Conservation (phyloP, 192 early-diverging fungal species). For the Mortierella alpina region DNA sequence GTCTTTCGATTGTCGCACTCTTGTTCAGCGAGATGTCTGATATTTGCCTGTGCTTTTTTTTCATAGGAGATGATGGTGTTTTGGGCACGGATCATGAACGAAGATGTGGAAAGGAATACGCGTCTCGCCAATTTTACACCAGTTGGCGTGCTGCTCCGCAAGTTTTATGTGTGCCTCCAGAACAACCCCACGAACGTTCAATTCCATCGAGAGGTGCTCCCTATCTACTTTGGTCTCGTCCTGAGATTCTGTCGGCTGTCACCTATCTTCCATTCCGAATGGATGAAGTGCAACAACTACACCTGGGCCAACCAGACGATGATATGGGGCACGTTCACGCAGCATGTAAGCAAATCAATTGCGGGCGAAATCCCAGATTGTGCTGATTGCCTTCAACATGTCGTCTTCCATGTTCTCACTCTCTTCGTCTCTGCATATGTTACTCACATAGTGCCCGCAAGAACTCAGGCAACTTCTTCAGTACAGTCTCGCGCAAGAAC, state of each 20-base stretch:
- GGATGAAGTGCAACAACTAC: constrained; percentile 44
- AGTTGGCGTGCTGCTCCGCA: constrained; percentile 5
- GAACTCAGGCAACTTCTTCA: constrained; percentile 36
- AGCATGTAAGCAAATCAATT: constrained; percentile 23
- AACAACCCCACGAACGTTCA: constrained; percentile 28
- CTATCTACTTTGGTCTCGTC: constrained; percentile 49
- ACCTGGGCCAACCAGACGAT: constrained; percentile 48
- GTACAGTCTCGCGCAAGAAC: constrained; percentile 4
- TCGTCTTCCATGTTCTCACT: not conserved
- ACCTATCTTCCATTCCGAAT: constrained; percentile 15
- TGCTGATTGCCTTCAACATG: not conserved
- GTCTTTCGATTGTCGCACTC: not conserved
- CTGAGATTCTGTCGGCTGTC: constrained; percentile 22
- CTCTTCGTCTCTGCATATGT: not conserved
- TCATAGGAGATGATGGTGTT: constrained; percentile 47
- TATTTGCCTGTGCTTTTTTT: not conserved
- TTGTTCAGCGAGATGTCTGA: not conserved
- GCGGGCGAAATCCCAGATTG: no score
- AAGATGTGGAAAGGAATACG: constrained; percentile 17
- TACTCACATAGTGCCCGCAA: constrained; percentile 20
- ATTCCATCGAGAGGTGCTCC: constrained; percentile 42
- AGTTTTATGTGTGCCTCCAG: constrained; percentile 45
- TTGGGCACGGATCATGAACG: constrained; percentile 37
- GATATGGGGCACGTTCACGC: constrained; percentile 48
- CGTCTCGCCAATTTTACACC: constrained; percentile 17